Evolutionary conservation across 2,329 filamentous ascomycete species (phyloP).

Genomic region (Aureobasidium sp.): DNA sequence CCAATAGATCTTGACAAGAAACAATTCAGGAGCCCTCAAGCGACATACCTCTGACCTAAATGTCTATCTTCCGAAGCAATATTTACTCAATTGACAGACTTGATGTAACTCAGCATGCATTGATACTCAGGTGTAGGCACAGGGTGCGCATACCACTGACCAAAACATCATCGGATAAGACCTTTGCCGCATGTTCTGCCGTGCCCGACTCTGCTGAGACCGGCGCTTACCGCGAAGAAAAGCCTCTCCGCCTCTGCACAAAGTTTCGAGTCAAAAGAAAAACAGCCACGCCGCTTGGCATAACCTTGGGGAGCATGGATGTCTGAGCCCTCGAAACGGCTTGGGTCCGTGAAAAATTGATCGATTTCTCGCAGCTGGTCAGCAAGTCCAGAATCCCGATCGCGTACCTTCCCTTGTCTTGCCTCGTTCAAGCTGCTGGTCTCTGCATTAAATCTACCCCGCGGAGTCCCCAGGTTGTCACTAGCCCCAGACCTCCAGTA

Average conservation of each 20-base stretch:
- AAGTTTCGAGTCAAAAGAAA: neutral
- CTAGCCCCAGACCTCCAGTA: neutral
- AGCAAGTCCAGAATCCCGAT: neutral
- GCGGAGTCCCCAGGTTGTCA: slow-evolving; percentile 5
- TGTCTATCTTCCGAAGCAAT: neutral
- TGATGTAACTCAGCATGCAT: neutral
- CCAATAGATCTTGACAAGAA: no score
- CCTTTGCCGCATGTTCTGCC: neutral
- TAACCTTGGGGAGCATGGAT: neutral
- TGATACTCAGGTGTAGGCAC: neutral
- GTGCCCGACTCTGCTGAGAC: neutral
- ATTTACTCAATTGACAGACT: neutral
- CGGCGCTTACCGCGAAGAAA: neutral
- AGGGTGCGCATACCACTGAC: neutral
- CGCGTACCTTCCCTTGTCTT: neutral
- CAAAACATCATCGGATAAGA: neutral
- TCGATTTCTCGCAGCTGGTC: neutral
- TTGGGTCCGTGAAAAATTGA: neutral
- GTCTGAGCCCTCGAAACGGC: neutral
- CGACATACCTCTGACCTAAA: no score
- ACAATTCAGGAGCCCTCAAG: no score
- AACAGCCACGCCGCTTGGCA: neutral
- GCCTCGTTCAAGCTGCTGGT: neutral
- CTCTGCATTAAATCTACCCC: neutral
- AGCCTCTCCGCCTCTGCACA: neutral